Evolutionary conservation across 2,329 filamentous ascomycete species (phyloP), one percentile per base, ranked within the genome.

Genomic region (Xylaria sp.): DNA sequence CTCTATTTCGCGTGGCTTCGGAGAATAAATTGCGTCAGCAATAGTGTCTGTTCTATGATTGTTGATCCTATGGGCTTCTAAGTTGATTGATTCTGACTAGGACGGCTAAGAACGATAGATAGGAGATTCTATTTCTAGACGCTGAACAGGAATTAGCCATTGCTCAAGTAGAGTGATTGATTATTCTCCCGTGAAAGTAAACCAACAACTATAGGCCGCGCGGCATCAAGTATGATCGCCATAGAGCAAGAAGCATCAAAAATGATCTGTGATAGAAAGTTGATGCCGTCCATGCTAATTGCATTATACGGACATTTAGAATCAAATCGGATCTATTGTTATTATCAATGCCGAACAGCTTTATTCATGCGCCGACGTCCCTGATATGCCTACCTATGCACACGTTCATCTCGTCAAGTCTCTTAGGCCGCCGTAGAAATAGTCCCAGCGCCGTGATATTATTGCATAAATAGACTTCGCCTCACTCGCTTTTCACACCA

Each of bases 101-200:
- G 2, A 15, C 6, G 17, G 21, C 33, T 12, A 12, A 9, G 9
- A 50, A 50, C 6, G 37, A 38, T 14, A 23, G 19, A 23, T 35
- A 28, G 11, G 1, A 35, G 6, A 45, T 54, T 7, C 17, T 74
- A 90, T 88, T 2, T 90, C 91, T 55, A 91, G 94, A 74, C 91
- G 91, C 94, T 72, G 90, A 89, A 0, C 88, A 89, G 15, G 77
- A 87, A 3, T 81, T 80, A 4, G 92, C 90, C 75, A 88, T 94
- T 68, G 77, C 78, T 23, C 80, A 73, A 84, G 91, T 43, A 91
- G 94, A 71, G 91, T 94, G 73, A 91, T 91, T 0, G 87, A 92
- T 59, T 83, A 86, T 8, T 80, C 91, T 8, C 80, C 84, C 4
- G 51, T 60, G 23, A 65, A 67, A 12, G 82, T 89, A 45, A 87